Evolutionary conservation across 352 stramenopile genomes (phyloP).

Genomic region (Phytophthora crassamura): DNA sequence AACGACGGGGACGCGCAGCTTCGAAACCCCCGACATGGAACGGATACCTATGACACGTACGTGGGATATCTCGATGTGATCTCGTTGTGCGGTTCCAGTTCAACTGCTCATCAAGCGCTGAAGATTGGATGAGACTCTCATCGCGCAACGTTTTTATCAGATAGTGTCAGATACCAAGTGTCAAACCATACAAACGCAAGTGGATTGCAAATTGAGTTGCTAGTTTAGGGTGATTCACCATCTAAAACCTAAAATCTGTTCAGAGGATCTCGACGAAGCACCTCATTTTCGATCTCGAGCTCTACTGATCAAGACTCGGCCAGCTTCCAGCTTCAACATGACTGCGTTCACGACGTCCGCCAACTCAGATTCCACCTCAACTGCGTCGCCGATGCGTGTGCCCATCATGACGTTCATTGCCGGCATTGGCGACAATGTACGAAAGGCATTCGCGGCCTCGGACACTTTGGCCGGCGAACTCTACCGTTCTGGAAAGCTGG

Average conservation of each 20-base stretch:
- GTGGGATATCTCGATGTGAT: slow-evolving; percentile 30
- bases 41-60: slow-evolving; percentile 10
- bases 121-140: slow-evolving; percentile 4
- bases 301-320: neutral
- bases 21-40: slow-evolving; percentile 13
- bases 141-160: neutral
- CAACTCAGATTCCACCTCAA: slow-evolving; percentile 8
- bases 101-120: slow-evolving; percentile 20
- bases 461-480: slow-evolving; percentile 29
- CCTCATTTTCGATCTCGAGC: slow-evolving; percentile 20
- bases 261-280: neutral
- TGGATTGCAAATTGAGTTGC: too few species aligned
- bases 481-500: slow-evolving; percentile 38
- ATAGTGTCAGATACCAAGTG: too few species aligned
- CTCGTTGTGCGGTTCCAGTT: neutral
- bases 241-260: neutral
- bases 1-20: slow-evolving; percentile 36
- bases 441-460: slow-evolving; percentile 33
- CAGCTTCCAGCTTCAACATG: slow-evolving; percentile 1
- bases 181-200: too few species aligned
- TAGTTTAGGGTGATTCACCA: neutral
- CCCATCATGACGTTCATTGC: slow-evolving; percentile 44
- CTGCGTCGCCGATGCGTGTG: slow-evolving; percentile 13
- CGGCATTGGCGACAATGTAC: slow-evolving; percentile 36
- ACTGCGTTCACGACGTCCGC: slow-evolving; percentile 16